Conservation (phyloP, 1,284 basidiomycete genomes). For the Naganishia sp. region DNA sequence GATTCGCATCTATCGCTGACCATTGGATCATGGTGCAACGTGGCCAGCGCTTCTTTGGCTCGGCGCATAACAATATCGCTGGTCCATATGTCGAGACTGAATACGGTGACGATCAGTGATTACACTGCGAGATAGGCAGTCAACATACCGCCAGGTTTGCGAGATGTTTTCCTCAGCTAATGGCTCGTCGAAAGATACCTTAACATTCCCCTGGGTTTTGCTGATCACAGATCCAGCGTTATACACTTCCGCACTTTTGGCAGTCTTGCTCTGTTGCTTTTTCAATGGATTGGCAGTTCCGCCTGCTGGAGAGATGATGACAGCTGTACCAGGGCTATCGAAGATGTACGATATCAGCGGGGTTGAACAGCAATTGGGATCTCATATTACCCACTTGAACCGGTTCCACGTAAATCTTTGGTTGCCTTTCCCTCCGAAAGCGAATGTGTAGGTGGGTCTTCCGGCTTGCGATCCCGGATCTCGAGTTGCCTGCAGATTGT, state of each 20-base stretch:
- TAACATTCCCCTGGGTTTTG: constrained; percentile 56
- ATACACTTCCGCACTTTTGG: not conserved
- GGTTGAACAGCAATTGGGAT: constrained; percentile 32
- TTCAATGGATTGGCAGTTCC: constrained; percentile 51
- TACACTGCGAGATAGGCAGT: not conserved
- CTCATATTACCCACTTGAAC: constrained; percentile 61
- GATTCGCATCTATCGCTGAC: constrained; percentile 45
- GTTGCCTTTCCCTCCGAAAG: constrained; percentile 59
- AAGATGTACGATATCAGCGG: too few species aligned
- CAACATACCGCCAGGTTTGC: constrained; percentile 61
- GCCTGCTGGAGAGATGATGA: constrained; percentile 65
- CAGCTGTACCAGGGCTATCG: constrained; percentile 64
- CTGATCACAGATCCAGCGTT: constrained; percentile 56
- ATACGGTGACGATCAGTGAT: constrained; percentile 4
- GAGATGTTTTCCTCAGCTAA: constrained; percentile 55
- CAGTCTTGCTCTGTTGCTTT: constrained; percentile 24
- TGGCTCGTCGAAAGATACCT: constrained; percentile 61
- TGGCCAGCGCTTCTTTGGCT: constrained; percentile 67
- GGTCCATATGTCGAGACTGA: constrained; percentile 68
- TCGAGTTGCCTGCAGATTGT: constrained; percentile 66
- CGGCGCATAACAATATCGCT: constrained; percentile 68
- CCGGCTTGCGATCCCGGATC: constrained; percentile 63
- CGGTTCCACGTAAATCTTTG: constrained; percentile 60
- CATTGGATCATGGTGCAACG: constrained; percentile 63
- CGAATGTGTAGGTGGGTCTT: constrained; percentile 64